Conservation (phyloP, 306 rosid genomes). For the Inga leiocalycina region DNA sequence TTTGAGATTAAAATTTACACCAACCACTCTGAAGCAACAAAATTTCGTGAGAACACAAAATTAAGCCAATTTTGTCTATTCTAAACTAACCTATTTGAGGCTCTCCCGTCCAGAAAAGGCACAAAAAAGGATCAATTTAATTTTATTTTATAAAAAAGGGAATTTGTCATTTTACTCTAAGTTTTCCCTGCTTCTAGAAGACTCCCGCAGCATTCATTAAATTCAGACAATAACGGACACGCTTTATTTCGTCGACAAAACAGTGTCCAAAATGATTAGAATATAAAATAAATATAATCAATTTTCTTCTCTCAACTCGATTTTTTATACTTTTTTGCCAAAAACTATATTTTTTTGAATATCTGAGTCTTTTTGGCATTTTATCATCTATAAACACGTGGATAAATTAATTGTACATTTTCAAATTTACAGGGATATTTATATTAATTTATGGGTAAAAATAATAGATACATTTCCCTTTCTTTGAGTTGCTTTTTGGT, state of each 20-base stretch:
- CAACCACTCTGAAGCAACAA: neutral
- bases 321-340: too few species aligned
- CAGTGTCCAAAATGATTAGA: neutral
- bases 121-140: neutral
- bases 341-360: too few species aligned
- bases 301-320: neutral
- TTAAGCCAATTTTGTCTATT: neutral
- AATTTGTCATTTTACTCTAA: neutral
- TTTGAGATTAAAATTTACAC: neutral
- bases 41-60: neutral
- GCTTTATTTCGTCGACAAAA: neutral
- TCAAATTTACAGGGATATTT: too few species aligned
- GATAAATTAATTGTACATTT: neutral
- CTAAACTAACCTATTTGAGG: neutral
- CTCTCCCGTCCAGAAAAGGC: too few species aligned
- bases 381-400: too few species aligned
- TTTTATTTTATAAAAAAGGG: neutral
- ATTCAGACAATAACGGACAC: constrained; percentile 14
- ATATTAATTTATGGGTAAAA: neutral
- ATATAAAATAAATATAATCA: neutral
- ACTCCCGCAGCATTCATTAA: constrained; percentile 10
- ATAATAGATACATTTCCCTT: neutral
- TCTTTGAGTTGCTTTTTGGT: neutral
- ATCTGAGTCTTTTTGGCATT: too few species aligned
- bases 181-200: neutral